phyloP scores from a whole-genome alignment of 179 eudicot species.

The Silene noctiflora region DNA sequence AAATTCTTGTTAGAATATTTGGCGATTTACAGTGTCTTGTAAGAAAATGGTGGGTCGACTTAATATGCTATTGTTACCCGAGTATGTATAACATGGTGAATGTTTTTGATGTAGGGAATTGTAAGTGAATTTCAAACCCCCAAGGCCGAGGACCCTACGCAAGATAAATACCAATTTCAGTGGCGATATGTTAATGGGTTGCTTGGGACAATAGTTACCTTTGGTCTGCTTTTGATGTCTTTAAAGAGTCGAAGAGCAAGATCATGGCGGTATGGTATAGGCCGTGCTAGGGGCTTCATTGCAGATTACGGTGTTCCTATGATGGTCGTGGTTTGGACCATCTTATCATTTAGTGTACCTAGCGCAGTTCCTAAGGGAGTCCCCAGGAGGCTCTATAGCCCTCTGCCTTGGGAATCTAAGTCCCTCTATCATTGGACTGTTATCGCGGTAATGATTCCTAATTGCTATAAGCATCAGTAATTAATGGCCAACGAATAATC shows the following conservation, averaged over 20 bases:
- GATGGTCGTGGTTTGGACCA: constrained; percentile 59
- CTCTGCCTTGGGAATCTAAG: constrained; percentile 55
- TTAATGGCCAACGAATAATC: background rate
- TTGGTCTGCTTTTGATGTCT: constrained; percentile 46
- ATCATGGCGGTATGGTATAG: constrained; percentile 58
- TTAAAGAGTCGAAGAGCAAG: constrained; percentile 56
- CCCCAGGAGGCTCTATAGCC: constrained; percentile 59
- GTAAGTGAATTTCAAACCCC: constrained; percentile 49
- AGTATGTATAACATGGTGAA: background rate
- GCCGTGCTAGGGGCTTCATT: constrained; percentile 42
- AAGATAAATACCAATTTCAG: constrained; percentile 40
- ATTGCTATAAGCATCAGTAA: background rate
- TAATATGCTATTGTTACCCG: background rate
- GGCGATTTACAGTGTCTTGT: background rate
- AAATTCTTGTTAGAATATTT: background rate
- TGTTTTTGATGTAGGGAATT: constrained; percentile 38
- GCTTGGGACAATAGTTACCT: constrained; percentile 42
- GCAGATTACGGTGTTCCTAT: constrained; percentile 69
- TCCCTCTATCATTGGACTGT: constrained; percentile 56
- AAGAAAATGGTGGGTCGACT: too few species aligned
- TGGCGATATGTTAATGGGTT: constrained; percentile 56
- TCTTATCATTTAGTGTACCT: constrained; percentile 45
- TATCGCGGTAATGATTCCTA: constrained; percentile 34
- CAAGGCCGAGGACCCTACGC: constrained; percentile 26
- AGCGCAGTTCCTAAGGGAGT: constrained; percentile 47